Evolutionary conservation across 108 stramenopile genomes (phyloP), one percentile per base, ranked within the genome.

Genomic region (Seminavis robusta): DNA sequence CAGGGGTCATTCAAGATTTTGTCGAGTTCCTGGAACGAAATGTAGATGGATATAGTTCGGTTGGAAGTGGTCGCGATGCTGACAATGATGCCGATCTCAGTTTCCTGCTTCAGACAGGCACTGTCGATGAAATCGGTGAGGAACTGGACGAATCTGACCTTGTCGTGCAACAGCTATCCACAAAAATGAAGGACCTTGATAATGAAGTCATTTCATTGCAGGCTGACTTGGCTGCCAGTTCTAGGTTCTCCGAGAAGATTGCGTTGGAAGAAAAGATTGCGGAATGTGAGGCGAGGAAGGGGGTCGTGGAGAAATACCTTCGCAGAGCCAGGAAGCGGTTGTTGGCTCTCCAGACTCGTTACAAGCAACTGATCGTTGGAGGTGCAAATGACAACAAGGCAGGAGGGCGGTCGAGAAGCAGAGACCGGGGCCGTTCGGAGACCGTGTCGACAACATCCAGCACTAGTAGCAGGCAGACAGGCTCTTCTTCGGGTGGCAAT

Each of bases 81-180:
- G 60, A 71, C n/a, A 72, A 86, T 31, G 91, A 92, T 46, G 54
- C 64, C 8, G 56, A 79, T n/a, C 61, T 88, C 19, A 52, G 58
- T 7, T 42, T 52, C 20, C 38, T 92, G 58, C 49, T 92, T 37
- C 53, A 51, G 20, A 73, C 61, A 36, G 87, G 83, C 6, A 62
- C 75, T 9, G 51, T 83, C 21, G 80, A 82, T 17, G 83, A 88
- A 5, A 72, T 92, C 23, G 75, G 69, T 5, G 67, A 81, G 33
- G 92, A 93, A 67, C 79, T 89, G 81, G 86, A 89, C 33, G 92
- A 89, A 44, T 78, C 83, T 0, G 72, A 84, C 28, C 34, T 88
- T 13, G 76, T 88, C 26, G 81, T 89, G 17, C 50, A 76, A 27
- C 82, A 84, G n/a, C 58, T 93, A 26, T 62, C 71, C 16, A 60